Conservation (phyloP, 2,329 filamentous ascomycete species). For the Pseudogymnoascus sp. region DNA sequence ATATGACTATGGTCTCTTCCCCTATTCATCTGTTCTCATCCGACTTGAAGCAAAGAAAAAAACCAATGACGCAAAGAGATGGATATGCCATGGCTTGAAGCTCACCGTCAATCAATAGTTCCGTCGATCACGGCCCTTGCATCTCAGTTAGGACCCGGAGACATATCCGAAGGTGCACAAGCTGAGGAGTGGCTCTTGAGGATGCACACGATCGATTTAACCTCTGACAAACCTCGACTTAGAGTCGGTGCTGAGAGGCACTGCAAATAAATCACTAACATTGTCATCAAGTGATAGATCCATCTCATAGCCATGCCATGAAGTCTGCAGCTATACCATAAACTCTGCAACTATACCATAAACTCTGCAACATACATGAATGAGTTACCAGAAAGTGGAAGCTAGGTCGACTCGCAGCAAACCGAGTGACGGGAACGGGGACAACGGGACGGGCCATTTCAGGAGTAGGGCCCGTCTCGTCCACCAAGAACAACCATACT, state of each 20-base stretch:
- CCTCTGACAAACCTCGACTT: neutral
- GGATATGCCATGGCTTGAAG: neutral
- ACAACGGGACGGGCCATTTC: neutral
- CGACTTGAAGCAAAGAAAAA: neutral
- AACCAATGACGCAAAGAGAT: neutral
- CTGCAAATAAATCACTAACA: neutral
- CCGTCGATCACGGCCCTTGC: neutral
- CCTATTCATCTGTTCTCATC: neutral
- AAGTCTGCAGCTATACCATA: neutral
- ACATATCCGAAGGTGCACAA: neutral
- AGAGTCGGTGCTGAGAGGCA: neutral
- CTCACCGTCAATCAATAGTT: slow-evolving; percentile 5
- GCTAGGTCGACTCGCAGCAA: neutral
- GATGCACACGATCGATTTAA: neutral
- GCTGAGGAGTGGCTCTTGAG: neutral
- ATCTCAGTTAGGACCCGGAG: neutral
- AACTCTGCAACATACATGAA: neutral
- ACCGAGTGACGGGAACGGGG: neutral
- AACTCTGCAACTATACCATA: neutral
- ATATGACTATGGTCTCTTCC: neutral
- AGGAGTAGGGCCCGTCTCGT: neutral
- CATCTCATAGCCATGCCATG: neutral
- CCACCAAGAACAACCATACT: neutral
- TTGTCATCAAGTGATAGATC: neutral
- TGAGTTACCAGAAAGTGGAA: neutral